phyloP scores from a whole-genome alignment of 148 eudicot species.

The Nyssa sinensis region DNA sequence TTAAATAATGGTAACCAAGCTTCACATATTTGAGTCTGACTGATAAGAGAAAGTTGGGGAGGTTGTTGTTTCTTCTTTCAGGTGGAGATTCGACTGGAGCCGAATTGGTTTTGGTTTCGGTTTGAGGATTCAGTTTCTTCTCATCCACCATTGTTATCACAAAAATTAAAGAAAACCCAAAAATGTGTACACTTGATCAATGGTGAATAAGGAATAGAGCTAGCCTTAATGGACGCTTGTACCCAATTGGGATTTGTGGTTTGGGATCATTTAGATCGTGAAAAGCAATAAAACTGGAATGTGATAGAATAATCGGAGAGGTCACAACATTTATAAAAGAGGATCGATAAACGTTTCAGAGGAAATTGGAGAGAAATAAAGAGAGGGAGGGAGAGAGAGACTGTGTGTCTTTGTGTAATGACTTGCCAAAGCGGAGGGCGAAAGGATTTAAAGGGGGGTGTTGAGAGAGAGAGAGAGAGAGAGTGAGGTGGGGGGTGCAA shows the following conservation, averaged over 20 bases:
- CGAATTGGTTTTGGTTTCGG: neutral
- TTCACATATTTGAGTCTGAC: slow-evolving; percentile 53
- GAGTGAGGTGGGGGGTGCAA: slow-evolving; percentile 23
- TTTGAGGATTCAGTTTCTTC: neutral
- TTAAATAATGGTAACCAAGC: slow-evolving; percentile 50
- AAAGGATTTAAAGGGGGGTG: neutral
- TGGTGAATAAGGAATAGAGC: no score
- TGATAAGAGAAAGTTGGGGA: slow-evolving; percentile 42
- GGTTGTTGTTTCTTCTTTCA: neutral
- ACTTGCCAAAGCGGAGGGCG: no score
- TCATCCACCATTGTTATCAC: slow-evolving; percentile 23
- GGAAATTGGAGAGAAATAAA: no score
- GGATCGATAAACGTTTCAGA: no score
- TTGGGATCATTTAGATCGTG: no score
- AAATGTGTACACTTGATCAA: neutral
- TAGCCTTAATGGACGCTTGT: no score
- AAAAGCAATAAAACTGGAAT: no score
- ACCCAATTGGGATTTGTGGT: neutral
- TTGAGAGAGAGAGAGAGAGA: neutral
- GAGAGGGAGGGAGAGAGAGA: neutral
- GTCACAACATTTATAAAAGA: no score
- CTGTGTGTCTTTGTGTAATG: neutral
- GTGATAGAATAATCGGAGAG: no score
- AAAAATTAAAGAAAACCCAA: neutral
- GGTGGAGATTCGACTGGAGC: slow-evolving; percentile 16